Evolutionary conservation across 768 basidiomycete genomes (phyloP).

Genomic region (Tulasnella sp.): DNA sequence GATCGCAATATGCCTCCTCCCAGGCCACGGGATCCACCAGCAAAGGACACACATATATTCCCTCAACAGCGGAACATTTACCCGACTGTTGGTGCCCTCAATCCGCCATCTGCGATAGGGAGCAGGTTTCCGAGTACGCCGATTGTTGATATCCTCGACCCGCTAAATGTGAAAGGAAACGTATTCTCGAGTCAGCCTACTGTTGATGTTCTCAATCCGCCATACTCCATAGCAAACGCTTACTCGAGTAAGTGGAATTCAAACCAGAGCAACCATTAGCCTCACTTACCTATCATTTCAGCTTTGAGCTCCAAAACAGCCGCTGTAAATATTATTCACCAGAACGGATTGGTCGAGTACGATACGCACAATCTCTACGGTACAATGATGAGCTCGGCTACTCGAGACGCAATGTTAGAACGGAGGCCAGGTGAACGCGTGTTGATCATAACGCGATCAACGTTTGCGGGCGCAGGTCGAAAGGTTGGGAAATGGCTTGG

Average conservation of each 20-base stretch:
- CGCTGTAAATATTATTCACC: constrained; percentile 61
- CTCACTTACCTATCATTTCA: too few relatives aligned
- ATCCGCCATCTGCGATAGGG: too few relatives aligned
- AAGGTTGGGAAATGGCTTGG: constrained; percentile 71
- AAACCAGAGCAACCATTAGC: too few relatives aligned
- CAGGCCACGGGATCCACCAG: too few relatives aligned
- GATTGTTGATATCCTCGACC: background rate
- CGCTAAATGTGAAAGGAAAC: too few relatives aligned
- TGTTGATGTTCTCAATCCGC: constrained; percentile 14
- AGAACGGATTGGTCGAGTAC: constrained; percentile 45
- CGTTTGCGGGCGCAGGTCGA: constrained; percentile 27
- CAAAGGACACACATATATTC: too few relatives aligned
- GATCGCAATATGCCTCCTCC: background rate
- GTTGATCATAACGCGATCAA: constrained; percentile 29
- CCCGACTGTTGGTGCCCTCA: too few relatives aligned
- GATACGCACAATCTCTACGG: constrained; percentile 64
- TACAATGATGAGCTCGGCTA: constrained; percentile 54
- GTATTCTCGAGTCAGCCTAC: too few relatives aligned
- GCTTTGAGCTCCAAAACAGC: constrained; percentile 37
- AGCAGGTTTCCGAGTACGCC: too few relatives aligned
- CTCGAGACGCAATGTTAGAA: constrained; percentile 43
- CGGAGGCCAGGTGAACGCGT: constrained; percentile 49
- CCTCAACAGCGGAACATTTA: too few relatives aligned
- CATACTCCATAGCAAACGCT: constrained; percentile 13
- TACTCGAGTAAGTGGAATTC: constrained; percentile 1